These are phyloP conservation scores for Cyclotella baltica DNA, from an alignment of 108 stramenopile species.

Conservation along the genomic window DNA sequence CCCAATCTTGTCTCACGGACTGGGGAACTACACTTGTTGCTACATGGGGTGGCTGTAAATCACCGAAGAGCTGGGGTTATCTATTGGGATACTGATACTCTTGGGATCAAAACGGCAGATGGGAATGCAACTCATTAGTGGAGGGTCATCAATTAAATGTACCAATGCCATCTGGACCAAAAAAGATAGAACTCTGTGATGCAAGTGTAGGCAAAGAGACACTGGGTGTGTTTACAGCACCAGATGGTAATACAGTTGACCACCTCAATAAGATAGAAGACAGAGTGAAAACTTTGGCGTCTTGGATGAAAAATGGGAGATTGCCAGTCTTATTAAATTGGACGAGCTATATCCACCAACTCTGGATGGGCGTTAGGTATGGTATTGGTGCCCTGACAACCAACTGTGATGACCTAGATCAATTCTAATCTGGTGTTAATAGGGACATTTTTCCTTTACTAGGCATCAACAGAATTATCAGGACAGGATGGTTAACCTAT, in stretches of 20 bases:
- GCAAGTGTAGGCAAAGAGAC: background rate
- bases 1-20: background rate
- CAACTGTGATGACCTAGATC: background rate
- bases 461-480: conserved; percentile 6
- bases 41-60: background rate
- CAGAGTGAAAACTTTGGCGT: background rate
- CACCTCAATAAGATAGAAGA: background rate
- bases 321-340: conserved; percentile 18
- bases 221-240: conserved; percentile 5
- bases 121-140: background rate
- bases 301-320: background rate
- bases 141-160: too few relatives aligned
- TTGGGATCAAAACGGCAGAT: background rate
- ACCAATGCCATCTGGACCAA: background rate
- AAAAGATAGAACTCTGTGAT: background rate
- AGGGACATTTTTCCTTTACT: conserved; percentile 8
- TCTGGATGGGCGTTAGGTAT: conserved; percentile 26
- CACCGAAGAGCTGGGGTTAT: background rate
- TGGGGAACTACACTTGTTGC: too few relatives aligned
- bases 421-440: background rate
- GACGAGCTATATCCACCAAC: conserved; percentile 29
- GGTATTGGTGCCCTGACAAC: conserved; percentile 26
- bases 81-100: background rate
- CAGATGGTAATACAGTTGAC: background rate
- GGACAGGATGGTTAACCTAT: conserved; percentile 10